Conservation (phyloP, 768 basidiomycete species). For the Infundibulicybe gibba region DNA sequence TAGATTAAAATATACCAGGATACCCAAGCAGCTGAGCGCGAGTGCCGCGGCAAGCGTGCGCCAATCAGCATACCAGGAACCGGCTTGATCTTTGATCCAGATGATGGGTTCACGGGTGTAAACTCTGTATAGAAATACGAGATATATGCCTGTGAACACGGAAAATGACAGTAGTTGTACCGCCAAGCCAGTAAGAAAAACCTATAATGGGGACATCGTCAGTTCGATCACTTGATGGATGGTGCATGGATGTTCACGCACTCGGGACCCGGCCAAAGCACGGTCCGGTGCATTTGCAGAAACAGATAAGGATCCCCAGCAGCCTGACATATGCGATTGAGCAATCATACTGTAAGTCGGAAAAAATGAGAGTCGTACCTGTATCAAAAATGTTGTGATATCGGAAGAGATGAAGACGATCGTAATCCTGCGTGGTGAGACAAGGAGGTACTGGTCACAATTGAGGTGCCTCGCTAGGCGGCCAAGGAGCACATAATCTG, state of each 20-base stretch:
- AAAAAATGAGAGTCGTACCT: slow-evolving; percentile 28
- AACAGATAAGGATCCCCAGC: slow-evolving; percentile 44
- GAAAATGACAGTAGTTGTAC: slow-evolving; percentile 53
- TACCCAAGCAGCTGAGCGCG: slow-evolving; percentile 54
- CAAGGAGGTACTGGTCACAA: slow-evolving; percentile 42
- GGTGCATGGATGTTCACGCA: slow-evolving; percentile 14
- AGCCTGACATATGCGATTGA: slow-evolving; percentile 26
- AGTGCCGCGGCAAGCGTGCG: slow-evolving; percentile 48
- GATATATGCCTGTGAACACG: slow-evolving; percentile 42
- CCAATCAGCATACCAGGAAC: slow-evolving; percentile 57
- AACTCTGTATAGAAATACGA: slow-evolving; percentile 47
- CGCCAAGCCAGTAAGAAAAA: slow-evolving; percentile 54
- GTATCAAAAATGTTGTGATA: slow-evolving; percentile 62
- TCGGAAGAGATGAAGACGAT: slow-evolving; percentile 60
- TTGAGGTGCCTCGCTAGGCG: slow-evolving; percentile 49
- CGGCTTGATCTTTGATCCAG: slow-evolving; percentile 34
- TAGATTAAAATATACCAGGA: slow-evolving; percentile 37
- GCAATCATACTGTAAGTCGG: neutral
- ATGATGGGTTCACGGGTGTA: slow-evolving; percentile 31
- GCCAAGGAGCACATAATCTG: slow-evolving; percentile 65
- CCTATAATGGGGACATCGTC: slow-evolving; percentile 23
- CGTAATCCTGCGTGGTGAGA: slow-evolving; percentile 48
- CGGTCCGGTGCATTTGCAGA: slow-evolving; percentile 27
- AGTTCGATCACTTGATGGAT: too few relatives aligned
- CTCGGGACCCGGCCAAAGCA: slow-evolving; percentile 28